A percentile compares a stretch with the other conserved stretches of the same genome.
These are phyloP conservation scores for Ogataea pignaliae DNA, from an alignment of 805 yeast genomes.

Conservation along the genomic window DNA sequence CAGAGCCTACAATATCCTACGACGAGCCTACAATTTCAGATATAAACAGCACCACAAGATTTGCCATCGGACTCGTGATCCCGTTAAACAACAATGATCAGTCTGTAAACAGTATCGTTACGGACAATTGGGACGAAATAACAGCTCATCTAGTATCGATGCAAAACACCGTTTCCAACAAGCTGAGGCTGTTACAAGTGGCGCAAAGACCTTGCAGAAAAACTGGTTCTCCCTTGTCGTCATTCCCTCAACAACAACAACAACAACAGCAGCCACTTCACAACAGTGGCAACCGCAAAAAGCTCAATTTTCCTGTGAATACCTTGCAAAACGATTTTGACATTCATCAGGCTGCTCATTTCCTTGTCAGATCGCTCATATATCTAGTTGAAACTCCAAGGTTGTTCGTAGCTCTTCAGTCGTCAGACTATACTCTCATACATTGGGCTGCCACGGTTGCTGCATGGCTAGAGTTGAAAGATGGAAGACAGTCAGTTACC, in stretches of 20 bases:
- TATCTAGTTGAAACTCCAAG: slow-evolving; percentile 43
- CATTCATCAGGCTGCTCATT: slow-evolving; percentile 33
- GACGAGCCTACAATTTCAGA: slow-evolving; percentile 18
- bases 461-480: slow-evolving; percentile 54
- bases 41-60: slow-evolving; percentile 27
- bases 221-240: background rate
- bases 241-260: slow-evolving; percentile 11
- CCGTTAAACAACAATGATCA: slow-evolving; percentile 34
- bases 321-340: slow-evolving; percentile 42
- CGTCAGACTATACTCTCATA: slow-evolving; percentile 35
- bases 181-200: slow-evolving; percentile 24
- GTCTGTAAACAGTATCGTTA: slow-evolving; percentile 35
- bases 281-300: slow-evolving; percentile 28
- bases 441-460: slow-evolving; percentile 51
- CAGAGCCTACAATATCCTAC: slow-evolving; percentile 35
- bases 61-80: slow-evolving; percentile 44
- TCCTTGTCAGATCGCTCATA: slow-evolving; percentile 35
- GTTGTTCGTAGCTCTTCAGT: slow-evolving; percentile 38
- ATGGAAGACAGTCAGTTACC: slow-evolving; percentile 26
- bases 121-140: slow-evolving; percentile 47
- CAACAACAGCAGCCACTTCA: background rate
- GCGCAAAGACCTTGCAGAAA: slow-evolving; percentile 3
- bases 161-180: slow-evolving; percentile 37
- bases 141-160: slow-evolving; percentile 35
- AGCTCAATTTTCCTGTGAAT: slow-evolving; percentile 31